phyloP scores from a whole-genome alignment of 2,329 filamentous ascomycete species.

The Scedosporium boydii region DNA sequence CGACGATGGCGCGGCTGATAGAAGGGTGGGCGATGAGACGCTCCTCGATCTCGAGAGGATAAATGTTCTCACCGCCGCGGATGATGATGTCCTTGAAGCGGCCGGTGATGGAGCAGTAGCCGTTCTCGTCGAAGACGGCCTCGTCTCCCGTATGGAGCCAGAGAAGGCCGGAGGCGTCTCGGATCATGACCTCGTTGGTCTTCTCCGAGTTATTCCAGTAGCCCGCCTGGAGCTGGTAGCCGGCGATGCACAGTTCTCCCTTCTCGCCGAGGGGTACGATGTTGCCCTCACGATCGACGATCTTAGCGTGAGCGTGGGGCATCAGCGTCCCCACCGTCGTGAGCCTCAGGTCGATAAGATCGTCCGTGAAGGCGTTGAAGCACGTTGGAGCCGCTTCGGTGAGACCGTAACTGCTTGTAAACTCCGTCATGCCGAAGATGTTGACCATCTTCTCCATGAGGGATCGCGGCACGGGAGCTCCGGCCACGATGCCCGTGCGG shows the following conservation, averaged over 20 bases:
- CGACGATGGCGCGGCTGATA: slow-evolving; percentile 56
- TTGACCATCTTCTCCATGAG: slow-evolving; percentile 65
- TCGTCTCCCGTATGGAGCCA: slow-evolving; percentile 64
- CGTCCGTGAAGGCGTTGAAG: slow-evolving; percentile 70
- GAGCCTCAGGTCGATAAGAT: slow-evolving; percentile 56
- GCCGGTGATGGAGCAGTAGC: slow-evolving; percentile 65
- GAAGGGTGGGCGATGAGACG: slow-evolving; percentile 55
- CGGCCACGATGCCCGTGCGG: slow-evolving; percentile 70
- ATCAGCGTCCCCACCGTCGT: slow-evolving; percentile 68
- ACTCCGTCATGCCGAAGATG: slow-evolving; percentile 66
- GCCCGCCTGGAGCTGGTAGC: slow-evolving; percentile 63
- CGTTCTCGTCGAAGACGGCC: slow-evolving; percentile 56
- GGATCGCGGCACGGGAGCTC: slow-evolving; percentile 64
- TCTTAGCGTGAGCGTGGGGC: slow-evolving; percentile 69
- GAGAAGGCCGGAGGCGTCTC: slow-evolving; percentile 41
- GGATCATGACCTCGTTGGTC: slow-evolving; percentile 51
- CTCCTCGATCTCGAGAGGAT: slow-evolving; percentile 68
- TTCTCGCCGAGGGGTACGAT: slow-evolving; percentile 57
- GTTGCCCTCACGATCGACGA: slow-evolving; percentile 57
- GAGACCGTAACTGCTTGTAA: slow-evolving; percentile 60
- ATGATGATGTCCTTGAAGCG: slow-evolving; percentile 76
- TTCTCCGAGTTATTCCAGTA: slow-evolving; percentile 66
- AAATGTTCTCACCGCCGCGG: slow-evolving; percentile 63
- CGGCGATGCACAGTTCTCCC: slow-evolving; percentile 69
- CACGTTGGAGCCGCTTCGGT: slow-evolving; percentile 74